phyloP scores from a whole-genome alignment of 2,329 filamentous ascomycete species.

The Trichoderma cornu-damae region DNA sequence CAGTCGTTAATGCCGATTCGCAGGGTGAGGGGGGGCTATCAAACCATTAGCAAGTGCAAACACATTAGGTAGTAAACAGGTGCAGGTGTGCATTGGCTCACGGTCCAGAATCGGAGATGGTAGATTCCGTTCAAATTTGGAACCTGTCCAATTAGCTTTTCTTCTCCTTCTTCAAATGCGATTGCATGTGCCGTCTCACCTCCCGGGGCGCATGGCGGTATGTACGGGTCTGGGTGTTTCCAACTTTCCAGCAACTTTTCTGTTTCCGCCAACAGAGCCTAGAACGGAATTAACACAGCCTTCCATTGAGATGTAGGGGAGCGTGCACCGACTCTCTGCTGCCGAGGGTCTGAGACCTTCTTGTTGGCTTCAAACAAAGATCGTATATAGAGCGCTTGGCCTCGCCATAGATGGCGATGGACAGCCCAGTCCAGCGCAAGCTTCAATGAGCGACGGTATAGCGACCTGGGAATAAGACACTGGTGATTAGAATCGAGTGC shows the following conservation, averaged over 20 bases:
- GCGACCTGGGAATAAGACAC: slow-evolving; percentile 45
- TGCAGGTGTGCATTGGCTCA: slow-evolving; percentile 46
- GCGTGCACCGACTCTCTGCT: slow-evolving; percentile 65
- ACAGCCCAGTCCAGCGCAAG: slow-evolving; percentile 93
- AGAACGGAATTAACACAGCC: neutral
- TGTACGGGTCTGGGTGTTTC: slow-evolving; percentile 97
- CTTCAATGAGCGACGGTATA: slow-evolving; percentile 92
- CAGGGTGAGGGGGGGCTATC: slow-evolving; percentile 17
- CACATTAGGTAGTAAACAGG: too few species aligned
- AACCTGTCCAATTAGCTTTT: slow-evolving; percentile 52
- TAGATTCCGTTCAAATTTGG: slow-evolving; percentile 93
- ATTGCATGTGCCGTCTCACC: slow-evolving; percentile 47
- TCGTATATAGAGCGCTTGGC: slow-evolving; percentile 92
- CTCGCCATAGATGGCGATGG: slow-evolving; percentile 87
- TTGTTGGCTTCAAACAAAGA: slow-evolving; percentile 93
- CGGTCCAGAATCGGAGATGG: slow-evolving; percentile 73
- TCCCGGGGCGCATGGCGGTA: slow-evolving; percentile 84
- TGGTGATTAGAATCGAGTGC: slow-evolving; percentile 20
- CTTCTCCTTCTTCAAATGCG: neutral
- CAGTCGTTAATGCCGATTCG: slow-evolving; percentile 11
- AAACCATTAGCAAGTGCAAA: slow-evolving; percentile 10
- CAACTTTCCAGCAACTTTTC: slow-evolving; percentile 84
- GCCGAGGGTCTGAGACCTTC: slow-evolving; percentile 74
- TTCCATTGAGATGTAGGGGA: neutral
- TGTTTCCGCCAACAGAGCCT: slow-evolving; percentile 83